Evolutionary conservation across 371 early-diverging fungal genomes (phyloP), one percentile per base, ranked within the genome.

Genomic region (Rhizopus microsporus): DNA sequence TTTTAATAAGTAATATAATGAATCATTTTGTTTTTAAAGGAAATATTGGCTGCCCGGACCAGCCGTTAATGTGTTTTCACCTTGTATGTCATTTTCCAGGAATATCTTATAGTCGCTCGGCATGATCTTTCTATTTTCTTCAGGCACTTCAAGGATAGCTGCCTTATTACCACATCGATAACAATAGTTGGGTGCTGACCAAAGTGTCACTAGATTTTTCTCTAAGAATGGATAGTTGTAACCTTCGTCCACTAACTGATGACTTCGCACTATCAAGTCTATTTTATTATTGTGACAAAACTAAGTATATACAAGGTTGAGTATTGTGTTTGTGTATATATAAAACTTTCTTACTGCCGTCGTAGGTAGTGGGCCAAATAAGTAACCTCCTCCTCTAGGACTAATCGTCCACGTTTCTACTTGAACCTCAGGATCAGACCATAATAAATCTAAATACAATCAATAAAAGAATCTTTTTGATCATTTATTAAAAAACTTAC

Each of bases 181-280:
- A 80, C 99, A 99, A 75, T 99, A 99, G 77, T 97, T 99, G 17
- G 99, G 99, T 33, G 99, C 99, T 15, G 95, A 95, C 95, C 99
- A 99, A 46, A 99, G 93, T 4, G 99, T 99, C n/a, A 99, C 99
- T 60, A 99, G 83, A 55, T 92, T 89, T 58, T 93, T 89, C 56
- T 96, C 94, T 15, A 92, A 90, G 77, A 98, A 98, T 86, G 94
- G 95, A 75, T 93, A 96, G 69, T 97, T 95, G 85, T 91, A 99
- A 4, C 95, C 85, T 97, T 98, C 98, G 90, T 98, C 71, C 23
- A 96, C 97, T 37, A 99, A 83, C 66, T 99, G 97, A 82, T 99
- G 99, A 16, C 95, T 96, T 54, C 99, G 84, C 16, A 94, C 95
- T 69, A 99, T 94, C 42, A 99, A 78, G 32, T 85, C 87, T 48